Base-by-base conservation (phyloP, 306 rosid species). In the Prinsepia uniflora region DNA sequence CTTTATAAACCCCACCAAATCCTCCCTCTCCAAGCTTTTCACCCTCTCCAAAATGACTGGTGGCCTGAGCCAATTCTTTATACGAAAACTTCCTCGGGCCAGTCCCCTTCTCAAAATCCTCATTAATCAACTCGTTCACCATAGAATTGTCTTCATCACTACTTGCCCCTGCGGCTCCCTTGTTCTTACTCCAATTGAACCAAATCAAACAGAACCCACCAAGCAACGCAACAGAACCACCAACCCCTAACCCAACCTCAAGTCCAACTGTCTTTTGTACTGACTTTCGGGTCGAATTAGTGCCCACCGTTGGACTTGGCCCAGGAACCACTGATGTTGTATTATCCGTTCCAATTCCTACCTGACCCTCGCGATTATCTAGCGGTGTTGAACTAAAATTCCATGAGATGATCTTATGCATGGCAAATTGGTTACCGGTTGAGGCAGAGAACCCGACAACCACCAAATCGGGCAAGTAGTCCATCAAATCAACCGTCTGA, bases 371-470 rank as follows among this genome's bases (percentile, higher is more conserved):
- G 12, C 12, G 12, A 40, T 41, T 36, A 42, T 34, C 49, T 2
- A 62, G 47, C 6, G n/a, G 17, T 15, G 68, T 18, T 18, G 68
- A 18, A 6, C 19, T 43, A 43, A 63, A 63, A 11, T 24, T 42
- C 67, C 67, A 63, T 41, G 67, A 41, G 34, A 15, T 4, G n/a
- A 63, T 42, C 67, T 63, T 42, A 5, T 75, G 80, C 8, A 82
- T 50, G 36, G 72, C 80, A 71, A 3, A 4, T 1, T 8, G 20
- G 42, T 6, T 30, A 14, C 44, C 44, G 18, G n/a, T 59, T 3
- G 65, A 36, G 10, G 44, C 20, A 15, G 64, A 59, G 65, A 59
- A 59, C 10, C 65, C 65, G 1, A 39, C 65, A 59, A 59, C 15
- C 2, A 59, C 71, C 30, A 0, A 0, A 30, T 48, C 58, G 0